Percentiles rank a stretch among this genome's conserved stretches.
phyloP scores from a whole-genome alignment of 2,329 filamentous ascomycete genomes.

The Diaporthe batatas region DNA sequence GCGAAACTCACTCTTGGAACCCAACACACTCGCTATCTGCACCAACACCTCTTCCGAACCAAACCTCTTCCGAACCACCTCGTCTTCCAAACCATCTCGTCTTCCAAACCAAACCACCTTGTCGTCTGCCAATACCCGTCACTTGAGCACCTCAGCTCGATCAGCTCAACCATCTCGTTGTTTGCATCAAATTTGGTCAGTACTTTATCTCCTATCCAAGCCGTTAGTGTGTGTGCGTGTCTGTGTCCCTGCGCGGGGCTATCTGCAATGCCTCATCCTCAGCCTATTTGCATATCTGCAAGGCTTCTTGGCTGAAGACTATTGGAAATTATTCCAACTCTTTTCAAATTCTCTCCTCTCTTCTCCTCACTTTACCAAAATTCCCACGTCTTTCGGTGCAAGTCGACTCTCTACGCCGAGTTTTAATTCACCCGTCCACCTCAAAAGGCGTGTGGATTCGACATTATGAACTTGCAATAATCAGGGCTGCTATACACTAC shows the following conservation, averaged over 20 bases:
- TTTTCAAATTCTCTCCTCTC: not conserved
- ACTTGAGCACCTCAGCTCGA: not conserved
- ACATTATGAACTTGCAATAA: no score
- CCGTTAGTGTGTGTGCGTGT: conserved; percentile 5
- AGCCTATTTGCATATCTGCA: not conserved
- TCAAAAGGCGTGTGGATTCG: not conserved
- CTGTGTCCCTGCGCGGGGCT: not conserved
- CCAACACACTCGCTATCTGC: no score
- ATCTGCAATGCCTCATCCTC: not conserved
- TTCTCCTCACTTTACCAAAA: not conserved
- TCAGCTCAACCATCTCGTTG: not conserved
- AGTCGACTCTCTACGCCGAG: not conserved
- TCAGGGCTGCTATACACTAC: no score
- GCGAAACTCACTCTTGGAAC: no score
- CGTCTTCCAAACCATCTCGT: not conserved
- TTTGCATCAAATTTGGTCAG: not conserved
- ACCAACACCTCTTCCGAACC: not conserved
- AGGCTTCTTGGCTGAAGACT: not conserved
- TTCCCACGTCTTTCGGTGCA: not conserved
- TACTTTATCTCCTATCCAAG: not conserved
- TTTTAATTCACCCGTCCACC: not conserved
- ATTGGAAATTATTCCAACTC: not conserved
- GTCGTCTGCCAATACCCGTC: not conserved
- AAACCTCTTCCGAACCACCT: not conserved
- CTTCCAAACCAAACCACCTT: not conserved